Percentiles rank a stretch among this genome's conserved stretches.
phyloP scores from a whole-genome alignment of 2,329 filamentous ascomycete genomes.

The Fusarium nematophilum region DNA sequence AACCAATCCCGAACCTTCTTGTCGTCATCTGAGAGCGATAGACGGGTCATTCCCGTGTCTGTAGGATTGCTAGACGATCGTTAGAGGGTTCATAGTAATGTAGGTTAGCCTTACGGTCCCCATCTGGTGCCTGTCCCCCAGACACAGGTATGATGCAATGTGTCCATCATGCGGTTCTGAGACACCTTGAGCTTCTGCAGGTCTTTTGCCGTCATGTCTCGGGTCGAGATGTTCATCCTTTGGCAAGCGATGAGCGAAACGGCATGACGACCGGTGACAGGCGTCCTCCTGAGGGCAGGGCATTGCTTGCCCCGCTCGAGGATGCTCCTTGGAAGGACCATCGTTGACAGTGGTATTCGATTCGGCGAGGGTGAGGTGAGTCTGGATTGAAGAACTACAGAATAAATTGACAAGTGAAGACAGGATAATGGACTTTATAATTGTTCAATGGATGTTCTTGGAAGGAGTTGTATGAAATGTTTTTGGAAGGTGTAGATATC shows the following conservation, averaged over 20 bases:
- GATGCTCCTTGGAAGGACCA: too few relatives aligned
- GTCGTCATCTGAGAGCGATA: conserved; percentile 78
- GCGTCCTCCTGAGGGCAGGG: neutral
- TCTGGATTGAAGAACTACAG: neutral
- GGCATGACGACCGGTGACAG: neutral
- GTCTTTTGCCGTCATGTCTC: conserved; percentile 33
- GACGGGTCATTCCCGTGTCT: conserved; percentile 81
- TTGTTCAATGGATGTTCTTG: neutral
- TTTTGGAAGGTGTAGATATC: neutral
- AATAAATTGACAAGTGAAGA: too few relatives aligned
- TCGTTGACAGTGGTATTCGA: too few relatives aligned
- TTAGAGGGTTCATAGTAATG: neutral
- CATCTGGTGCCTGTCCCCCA: conserved; percentile 36
- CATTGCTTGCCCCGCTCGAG: neutral
- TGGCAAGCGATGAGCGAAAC: neutral
- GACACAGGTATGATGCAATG: conserved; percentile 36
- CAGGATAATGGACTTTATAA: too few relatives aligned
- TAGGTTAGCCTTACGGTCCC: conserved; percentile 25
- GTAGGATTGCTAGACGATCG: conserved; percentile 34
- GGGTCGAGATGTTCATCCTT: conserved; percentile 30
- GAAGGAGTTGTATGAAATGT: too few relatives aligned
- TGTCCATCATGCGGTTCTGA: conserved; percentile 36
- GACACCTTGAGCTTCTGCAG: conserved; percentile 35
- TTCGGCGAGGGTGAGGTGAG: too few relatives aligned
- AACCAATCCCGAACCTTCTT: conserved; percentile 83